Conservation (phyloP, 352 stramenopile species). For the Phytophthora palmivora region DNA sequence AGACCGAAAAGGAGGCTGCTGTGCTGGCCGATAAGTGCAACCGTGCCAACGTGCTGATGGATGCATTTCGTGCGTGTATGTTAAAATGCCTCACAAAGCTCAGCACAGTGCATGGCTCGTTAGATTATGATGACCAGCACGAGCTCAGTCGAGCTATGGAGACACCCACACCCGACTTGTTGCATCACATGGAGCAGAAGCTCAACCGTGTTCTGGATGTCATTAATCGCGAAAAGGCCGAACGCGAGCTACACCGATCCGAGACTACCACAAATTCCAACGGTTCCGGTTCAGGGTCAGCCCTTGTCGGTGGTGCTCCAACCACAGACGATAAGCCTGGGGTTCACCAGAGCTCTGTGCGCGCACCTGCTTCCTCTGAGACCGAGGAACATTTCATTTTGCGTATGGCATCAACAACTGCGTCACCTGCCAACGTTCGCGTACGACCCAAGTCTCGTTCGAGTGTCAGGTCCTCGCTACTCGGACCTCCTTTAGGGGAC, state of each 20-base stretch:
- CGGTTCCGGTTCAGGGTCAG: conserved; percentile 25
- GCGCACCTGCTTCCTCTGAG: conserved; percentile 67
- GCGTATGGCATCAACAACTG: conserved; percentile 78
- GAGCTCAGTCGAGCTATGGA: conserved; percentile 75
- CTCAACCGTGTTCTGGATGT: conserved; percentile 83
- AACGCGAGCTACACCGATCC: conserved; percentile 80
- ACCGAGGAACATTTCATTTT: conserved; percentile 89
- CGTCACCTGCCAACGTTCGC: conserved; percentile 72
- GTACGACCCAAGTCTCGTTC: conserved; percentile 73
- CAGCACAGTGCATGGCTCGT: conserved; percentile 69
- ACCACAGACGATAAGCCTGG: conserved; percentile 35
- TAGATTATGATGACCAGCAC: conserved; percentile 80
- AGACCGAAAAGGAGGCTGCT: conserved; percentile 83
- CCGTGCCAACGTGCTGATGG: conserved; percentile 77
- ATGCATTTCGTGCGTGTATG: conserved; percentile 85
- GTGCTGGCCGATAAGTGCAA: conserved; percentile 76
- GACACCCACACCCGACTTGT: conserved; percentile 68
- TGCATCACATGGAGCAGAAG: conserved; percentile 86
- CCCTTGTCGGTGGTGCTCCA: conserved; percentile 27
- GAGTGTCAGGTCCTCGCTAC: conserved; percentile 35
- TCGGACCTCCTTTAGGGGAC: conserved; percentile 26
- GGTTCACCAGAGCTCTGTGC: conserved; percentile 47
- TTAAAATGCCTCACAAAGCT: conserved; percentile 84
- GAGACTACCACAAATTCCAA: conserved; percentile 51
- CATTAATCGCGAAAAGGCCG: conserved; percentile 84